Base-by-base conservation (phyloP, 371 early-diverging fungal species). In the Lichtheimia corymbifera region DNA sequence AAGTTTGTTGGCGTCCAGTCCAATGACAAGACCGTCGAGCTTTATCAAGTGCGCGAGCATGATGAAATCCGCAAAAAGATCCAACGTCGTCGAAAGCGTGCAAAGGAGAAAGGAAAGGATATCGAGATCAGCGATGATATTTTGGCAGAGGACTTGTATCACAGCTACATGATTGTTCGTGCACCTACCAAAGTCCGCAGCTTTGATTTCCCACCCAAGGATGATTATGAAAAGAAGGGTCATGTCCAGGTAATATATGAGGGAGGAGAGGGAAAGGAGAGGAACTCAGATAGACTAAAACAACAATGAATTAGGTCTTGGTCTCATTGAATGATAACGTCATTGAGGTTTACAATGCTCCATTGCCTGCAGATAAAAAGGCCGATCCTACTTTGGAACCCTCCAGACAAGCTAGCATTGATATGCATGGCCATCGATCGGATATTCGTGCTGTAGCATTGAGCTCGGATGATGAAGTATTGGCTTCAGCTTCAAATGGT, bases 391-490 rank as follows among this genome's bases (percentile, higher is more conserved):
- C 65, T 5, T 69, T 64, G 17, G 89, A 86, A 55, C 84, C 86
- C 40, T 65, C 74, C 58, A 74, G 79, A 52, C 62, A 85, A 18
- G 80, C 83, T 54, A 80, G 89, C 1, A 65, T 97, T 35, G 97
- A 96, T 65, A 67, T 91, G 44, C 85, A 82, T 25, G 98, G 98
- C 13, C 98, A 98, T 73, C 88, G 98, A 13, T 84, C 88, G 15
- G 97, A 97, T 73, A 83, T 95, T 50, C 92, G 97, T 53, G 82
- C 92, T 1, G 69, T 97, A 40, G 84, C 94, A 14, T 77, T 97
- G 18, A 93, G 92, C 64, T 82, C 87, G 4, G 94, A 97, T 71
- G 94, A 93, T 64, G 91, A 91, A 61, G 70, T 95, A 52, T 72
- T 97, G 15, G 89, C 88, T 20, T 90, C 96, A 20, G 93, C 91